phyloP scores from a whole-genome alignment of 2,329 filamentous ascomycete species.

The Pestalotiopsis sp. region DNA sequence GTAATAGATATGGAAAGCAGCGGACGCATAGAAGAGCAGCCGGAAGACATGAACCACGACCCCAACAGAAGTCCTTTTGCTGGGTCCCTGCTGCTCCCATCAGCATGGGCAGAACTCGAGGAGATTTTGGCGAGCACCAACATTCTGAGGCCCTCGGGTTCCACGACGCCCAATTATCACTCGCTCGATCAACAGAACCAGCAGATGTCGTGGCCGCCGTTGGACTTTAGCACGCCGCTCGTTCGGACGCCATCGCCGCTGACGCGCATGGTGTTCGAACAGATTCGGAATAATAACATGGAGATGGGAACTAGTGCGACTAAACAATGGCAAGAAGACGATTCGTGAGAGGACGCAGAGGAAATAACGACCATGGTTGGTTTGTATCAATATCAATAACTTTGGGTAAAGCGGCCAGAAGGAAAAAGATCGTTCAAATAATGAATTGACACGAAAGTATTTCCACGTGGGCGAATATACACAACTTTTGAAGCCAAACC shows the following conservation, averaged over 20 bases:
- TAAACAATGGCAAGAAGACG: neutral
- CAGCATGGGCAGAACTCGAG: conserved; percentile 16
- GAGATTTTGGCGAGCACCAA: conserved; percentile 11
- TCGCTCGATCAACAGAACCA: conserved; percentile 14
- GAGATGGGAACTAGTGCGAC: neutral
- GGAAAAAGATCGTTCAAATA: too few relatives aligned
- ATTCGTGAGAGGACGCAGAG: neutral
- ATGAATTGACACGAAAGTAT: too few relatives aligned
- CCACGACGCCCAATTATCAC: conserved; percentile 10
- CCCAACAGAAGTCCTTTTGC: neutral
- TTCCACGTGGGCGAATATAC: too few relatives aligned
- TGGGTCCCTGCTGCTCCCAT: conserved; percentile 5
- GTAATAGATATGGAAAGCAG: neutral
- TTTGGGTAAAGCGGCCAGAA: too few relatives aligned
- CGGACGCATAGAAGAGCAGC: conserved; percentile 10
- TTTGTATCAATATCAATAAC: too few relatives aligned
- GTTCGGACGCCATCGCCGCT: conserved; percentile 16
- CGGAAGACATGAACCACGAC: neutral
- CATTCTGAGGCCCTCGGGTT: conserved; percentile 10
- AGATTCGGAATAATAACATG: neutral
- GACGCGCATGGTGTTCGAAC: conserved; percentile 13
- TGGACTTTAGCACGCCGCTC: conserved; percentile 15
- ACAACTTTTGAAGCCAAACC: too few relatives aligned
- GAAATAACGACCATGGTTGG: neutral
- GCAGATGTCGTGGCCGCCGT: conserved; percentile 14